A percentile compares a stretch with the other conserved stretches of the same genome.
Evolutionary conservation across 2,329 filamentous ascomycete species (phyloP).

Genomic region (Ascochyta rabiei): DNA sequence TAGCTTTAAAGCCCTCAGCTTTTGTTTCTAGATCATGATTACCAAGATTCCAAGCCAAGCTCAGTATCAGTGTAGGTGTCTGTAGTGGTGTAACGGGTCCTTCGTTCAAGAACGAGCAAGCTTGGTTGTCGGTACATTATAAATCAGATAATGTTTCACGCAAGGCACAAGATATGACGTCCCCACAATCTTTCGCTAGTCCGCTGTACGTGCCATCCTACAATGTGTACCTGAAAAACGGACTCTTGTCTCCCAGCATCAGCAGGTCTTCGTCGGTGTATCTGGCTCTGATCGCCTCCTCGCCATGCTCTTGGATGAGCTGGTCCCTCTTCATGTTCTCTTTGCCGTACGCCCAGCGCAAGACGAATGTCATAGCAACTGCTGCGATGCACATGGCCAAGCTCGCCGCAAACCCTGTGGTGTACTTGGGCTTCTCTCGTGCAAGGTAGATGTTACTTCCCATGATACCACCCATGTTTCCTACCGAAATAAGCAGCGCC

Average conservation of each 20-base stretch:
- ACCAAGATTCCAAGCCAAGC: too few relatives aligned
- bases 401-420: conserved; percentile 57
- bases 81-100: too few relatives aligned
- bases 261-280: conserved; percentile 50
- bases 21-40: too few relatives aligned
- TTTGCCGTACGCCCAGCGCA: conserved; percentile 51
- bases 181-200: too few relatives aligned
- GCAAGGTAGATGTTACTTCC: conserved; percentile 58
- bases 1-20: too few relatives aligned
- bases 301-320: conserved; percentile 35
- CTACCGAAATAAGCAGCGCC: conserved; percentile 56
- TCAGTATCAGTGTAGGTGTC: too few relatives aligned
- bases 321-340: conserved; percentile 39
- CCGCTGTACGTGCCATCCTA: conserved; percentile 9
- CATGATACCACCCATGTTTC: conserved; percentile 54
- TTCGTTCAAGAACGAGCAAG: too few relatives aligned
- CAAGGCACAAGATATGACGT: too few relatives aligned
- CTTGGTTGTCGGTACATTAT: too few relatives aligned
- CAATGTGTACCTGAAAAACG: conserved; percentile 50
- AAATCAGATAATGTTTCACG: too few relatives aligned
- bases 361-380: conserved; percentile 52
- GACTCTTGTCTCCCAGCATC: conserved; percentile 51
- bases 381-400: conserved; percentile 55
- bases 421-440: conserved; percentile 56
- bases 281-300: conserved; percentile 43